Evolutionary conservation across 2,329 filamentous ascomycete species (phyloP).

Genomic region (Nothomitra cinnamomea): DNA sequence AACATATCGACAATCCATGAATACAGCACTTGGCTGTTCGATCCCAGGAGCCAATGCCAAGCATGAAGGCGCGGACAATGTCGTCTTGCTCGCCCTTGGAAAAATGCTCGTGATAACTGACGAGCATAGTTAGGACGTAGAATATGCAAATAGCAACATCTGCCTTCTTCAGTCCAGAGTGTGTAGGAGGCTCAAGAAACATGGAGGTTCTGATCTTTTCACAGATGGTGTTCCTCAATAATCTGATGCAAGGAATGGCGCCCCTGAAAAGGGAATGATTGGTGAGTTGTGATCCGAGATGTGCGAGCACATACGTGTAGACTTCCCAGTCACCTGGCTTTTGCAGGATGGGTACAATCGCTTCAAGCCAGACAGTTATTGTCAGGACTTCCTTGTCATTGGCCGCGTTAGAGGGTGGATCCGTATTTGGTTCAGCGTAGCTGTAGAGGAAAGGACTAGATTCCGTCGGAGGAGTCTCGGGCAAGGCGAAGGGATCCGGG

Average conservation of each 20-base stretch:
- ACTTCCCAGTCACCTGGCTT: conserved; percentile 74
- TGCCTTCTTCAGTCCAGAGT: conserved; percentile 66
- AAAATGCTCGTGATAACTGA: conserved; percentile 81
- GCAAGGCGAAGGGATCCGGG: conserved; percentile 33
- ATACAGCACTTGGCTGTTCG: conserved; percentile 84
- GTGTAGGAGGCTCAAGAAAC: conserved; percentile 64
- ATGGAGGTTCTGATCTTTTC: conserved; percentile 63
- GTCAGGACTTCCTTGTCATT: conserved; percentile 33
- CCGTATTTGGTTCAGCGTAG: conserved; percentile 9
- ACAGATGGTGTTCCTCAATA: conserved; percentile 59
- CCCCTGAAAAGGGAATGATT: conserved; percentile 75
- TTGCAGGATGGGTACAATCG: conserved; percentile 55
- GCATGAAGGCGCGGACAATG: conserved; percentile 69
- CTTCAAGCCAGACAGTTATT: conserved; percentile 57
- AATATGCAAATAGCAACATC: conserved; percentile 83
- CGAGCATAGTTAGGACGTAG: conserved; percentile 68
- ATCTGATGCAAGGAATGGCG: conserved; percentile 56
- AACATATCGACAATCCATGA: conserved; percentile 85
- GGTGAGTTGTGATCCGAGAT: conserved; percentile 71
- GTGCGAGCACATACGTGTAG: conserved; percentile 76
- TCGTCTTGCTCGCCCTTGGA: conserved; percentile 76
- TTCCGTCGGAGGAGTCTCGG: conserved; percentile 31
- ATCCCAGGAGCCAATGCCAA: conserved; percentile 70
- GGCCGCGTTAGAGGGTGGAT: conserved; percentile 10
- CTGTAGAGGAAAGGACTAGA: conserved; percentile 32